Evolutionary conservation across 2,329 filamentous ascomycete genomes (phyloP).

Genomic region (Xylariomycetidae sp.): DNA sequence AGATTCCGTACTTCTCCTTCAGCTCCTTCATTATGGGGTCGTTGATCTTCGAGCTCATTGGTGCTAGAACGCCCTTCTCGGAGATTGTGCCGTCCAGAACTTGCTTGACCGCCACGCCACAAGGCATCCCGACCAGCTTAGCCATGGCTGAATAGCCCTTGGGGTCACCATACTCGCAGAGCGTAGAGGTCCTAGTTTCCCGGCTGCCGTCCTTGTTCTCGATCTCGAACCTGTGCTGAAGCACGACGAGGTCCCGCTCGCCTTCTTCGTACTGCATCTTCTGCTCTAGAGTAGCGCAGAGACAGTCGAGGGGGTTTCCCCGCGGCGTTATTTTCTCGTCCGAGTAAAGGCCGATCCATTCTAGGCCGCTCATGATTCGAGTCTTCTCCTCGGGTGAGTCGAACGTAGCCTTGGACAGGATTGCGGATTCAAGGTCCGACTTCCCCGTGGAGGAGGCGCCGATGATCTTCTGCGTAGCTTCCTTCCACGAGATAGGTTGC

Average conservation of each 20-base stretch:
- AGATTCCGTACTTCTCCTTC: slow-evolving; percentile 48
- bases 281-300: slow-evolving; percentile 82
- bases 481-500: slow-evolving; percentile 71
- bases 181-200: slow-evolving; percentile 75
- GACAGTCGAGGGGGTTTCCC: slow-evolving; percentile 82
- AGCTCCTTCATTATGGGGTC: slow-evolving; percentile 57
- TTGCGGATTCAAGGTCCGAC: slow-evolving; percentile 66
- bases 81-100: slow-evolving; percentile 70
- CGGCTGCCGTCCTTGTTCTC: slow-evolving; percentile 74
- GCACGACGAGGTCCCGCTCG: slow-evolving; percentile 80
- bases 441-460: slow-evolving; percentile 62
- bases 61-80: slow-evolving; percentile 73
- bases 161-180: slow-evolving; percentile 78
- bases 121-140: slow-evolving; percentile 65
- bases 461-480: slow-evolving; percentile 75
- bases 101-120: slow-evolving; percentile 60
- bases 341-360: slow-evolving; percentile 62
- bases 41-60: slow-evolving; percentile 66
- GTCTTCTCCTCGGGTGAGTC: slow-evolving; percentile 61
- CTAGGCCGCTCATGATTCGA: slow-evolving; percentile 65
- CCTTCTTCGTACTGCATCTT: slow-evolving; percentile 85
- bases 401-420: slow-evolving; percentile 73
- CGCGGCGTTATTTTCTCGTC: slow-evolving; percentile 50
- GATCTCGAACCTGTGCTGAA: slow-evolving; percentile 77
- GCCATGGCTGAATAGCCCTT: slow-evolving; percentile 82